These are phyloP conservation scores for Termitomyces sp. DNA, from an alignment of 768 basidiomycete species.

Conservation along the genomic window DNA sequence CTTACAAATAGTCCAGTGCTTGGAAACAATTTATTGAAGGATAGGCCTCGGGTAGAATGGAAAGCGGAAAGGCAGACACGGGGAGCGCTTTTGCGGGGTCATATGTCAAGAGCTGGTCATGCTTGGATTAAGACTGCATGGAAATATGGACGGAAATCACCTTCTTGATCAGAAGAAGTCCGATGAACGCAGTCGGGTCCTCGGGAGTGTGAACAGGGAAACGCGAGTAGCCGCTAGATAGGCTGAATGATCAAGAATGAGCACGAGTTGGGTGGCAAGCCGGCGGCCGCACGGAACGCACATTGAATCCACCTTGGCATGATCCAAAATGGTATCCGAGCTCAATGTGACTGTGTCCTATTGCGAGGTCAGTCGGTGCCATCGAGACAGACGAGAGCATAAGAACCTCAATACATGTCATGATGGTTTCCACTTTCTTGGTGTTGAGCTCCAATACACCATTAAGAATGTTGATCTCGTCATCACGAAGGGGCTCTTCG, in stretches of 20 bases:
- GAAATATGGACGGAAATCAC: slow-evolving; percentile 28
- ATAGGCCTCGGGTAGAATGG: slow-evolving; percentile 85
- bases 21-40: slow-evolving; percentile 93
- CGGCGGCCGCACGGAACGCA: slow-evolving; percentile 24
- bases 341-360: slow-evolving; percentile 84
- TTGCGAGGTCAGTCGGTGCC: neutral
- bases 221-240: slow-evolving; percentile 85
- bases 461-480: slow-evolving; percentile 79
- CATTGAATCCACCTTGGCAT: slow-evolving; percentile 75
- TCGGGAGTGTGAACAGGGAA: slow-evolving; percentile 84
- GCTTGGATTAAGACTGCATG: neutral
- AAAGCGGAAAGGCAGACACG: slow-evolving; percentile 72
- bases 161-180: slow-evolving; percentile 82
- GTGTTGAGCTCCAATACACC: slow-evolving; percentile 76
- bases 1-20: slow-evolving; percentile 88
- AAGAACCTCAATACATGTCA: slow-evolving; percentile 74
- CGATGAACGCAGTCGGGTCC: slow-evolving; percentile 68
- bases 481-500: slow-evolving; percentile 75
- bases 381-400: neutral
- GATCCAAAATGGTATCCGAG: slow-evolving; percentile 75
- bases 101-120: slow-evolving; percentile 72
- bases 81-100: slow-evolving; percentile 79
- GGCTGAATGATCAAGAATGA: slow-evolving; percentile 28
- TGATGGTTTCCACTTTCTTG: slow-evolving; percentile 73
- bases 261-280: slow-evolving; percentile 3